These are phyloP conservation scores for Arabis hirsuta DNA, from an alignment of 345 rosid genomes.

Conservation along the genomic window DNA sequence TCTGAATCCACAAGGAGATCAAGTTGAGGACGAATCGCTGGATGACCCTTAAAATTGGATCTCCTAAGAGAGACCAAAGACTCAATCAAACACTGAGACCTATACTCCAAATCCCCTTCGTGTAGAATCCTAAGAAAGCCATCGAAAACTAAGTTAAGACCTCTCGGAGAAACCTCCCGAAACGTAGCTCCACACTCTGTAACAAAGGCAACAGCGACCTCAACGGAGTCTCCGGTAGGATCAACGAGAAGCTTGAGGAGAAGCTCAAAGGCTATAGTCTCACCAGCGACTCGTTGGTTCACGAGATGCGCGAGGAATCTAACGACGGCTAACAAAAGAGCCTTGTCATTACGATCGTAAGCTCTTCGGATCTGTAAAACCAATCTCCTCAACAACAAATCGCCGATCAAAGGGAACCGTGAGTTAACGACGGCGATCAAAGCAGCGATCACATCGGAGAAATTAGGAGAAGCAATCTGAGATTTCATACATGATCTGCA, in stretches of 20 bases:
- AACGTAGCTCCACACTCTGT: conserved; percentile 78
- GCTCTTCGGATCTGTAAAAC: conserved; percentile 67
- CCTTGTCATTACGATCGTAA: conserved; percentile 67
- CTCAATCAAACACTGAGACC: conserved; percentile 69
- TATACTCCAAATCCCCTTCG: conserved; percentile 69
- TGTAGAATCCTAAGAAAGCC: conserved; percentile 69
- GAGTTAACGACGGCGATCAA: conserved; percentile 67
- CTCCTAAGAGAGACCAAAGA: conserved; percentile 65
- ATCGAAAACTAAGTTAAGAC: conserved; percentile 48
- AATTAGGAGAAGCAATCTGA: conserved; percentile 67
- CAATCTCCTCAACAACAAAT: conserved; percentile 59
- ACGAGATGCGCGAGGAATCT: conserved; percentile 73
- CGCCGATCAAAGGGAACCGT: conserved; percentile 66
- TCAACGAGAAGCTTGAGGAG: conserved; percentile 62
- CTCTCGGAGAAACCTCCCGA: conserved; percentile 71
- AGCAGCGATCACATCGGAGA: conserved; percentile 67
- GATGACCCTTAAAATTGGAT: conserved; percentile 53
- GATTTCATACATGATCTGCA: conserved; percentile 86
- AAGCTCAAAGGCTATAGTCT: conserved; percentile 63
- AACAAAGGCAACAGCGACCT: conserved; percentile 77
- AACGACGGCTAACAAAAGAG: conserved; percentile 65
- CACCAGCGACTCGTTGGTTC: conserved; percentile 74
- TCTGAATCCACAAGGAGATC: conserved; percentile 62
- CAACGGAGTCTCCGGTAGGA: conserved; percentile 77
- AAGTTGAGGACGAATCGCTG: conserved; percentile 69